Conservation (phyloP, 257 asterid genomes). For the Solanum paucissectum region DNA sequence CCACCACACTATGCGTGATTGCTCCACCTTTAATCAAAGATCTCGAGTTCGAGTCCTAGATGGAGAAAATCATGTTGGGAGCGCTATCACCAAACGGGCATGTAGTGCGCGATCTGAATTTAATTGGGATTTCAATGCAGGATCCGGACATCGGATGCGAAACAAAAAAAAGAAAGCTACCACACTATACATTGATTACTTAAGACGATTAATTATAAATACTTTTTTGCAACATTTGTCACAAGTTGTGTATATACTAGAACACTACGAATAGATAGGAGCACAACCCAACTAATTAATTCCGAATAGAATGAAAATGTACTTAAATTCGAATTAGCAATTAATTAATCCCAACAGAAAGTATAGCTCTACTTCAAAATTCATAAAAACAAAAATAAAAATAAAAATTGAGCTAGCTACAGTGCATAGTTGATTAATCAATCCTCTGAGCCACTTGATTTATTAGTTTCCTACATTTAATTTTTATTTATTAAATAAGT, state of each 20-base stretch:
- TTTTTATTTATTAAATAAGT: too few relatives aligned
- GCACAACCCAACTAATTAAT: background rate
- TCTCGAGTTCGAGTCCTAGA: too few relatives aligned
- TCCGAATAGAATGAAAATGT: background rate
- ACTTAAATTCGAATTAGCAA: background rate
- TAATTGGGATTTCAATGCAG: too few relatives aligned
- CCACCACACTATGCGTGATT: background rate
- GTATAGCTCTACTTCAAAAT: background rate
- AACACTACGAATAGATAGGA: background rate
- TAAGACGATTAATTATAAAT: background rate
- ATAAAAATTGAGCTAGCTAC: background rate
- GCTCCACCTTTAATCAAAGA: background rate
- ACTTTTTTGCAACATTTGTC: background rate
- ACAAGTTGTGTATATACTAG: background rate
- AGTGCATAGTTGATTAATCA: background rate
- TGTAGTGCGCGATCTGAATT: fast-evolving
- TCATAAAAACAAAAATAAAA: background rate
- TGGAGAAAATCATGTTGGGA: background rate
- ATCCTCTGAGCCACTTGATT: background rate
- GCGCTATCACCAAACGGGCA: fast-evolving
- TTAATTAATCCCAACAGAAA: background rate
- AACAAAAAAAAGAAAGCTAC: background rate
- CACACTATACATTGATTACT: background rate
- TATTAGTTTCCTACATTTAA: background rate
- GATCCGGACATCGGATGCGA: fast-evolving